Evolutionary conservation across 2,329 filamentous ascomycete genomes (phyloP), one percentile per base, ranked within the genome.

Genomic region (Aspergillus intermedius): DNA sequence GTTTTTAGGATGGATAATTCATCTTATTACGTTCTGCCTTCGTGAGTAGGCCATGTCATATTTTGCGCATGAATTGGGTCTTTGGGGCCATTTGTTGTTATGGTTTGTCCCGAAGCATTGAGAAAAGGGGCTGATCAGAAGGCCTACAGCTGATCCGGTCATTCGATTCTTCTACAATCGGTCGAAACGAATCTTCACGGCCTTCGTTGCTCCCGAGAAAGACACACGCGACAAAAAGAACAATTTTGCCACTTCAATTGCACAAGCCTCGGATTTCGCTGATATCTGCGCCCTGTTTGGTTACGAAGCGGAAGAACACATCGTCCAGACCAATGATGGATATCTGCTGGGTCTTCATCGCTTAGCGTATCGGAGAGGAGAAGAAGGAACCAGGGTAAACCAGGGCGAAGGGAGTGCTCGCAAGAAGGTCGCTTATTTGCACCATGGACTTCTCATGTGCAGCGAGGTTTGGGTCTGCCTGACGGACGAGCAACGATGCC

Each of bases 391-490:
- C 47, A 81, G 81, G 54, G 86, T 95, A 60, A 96, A 96, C 64
- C 74, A 77, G 45, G 74, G 77, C 0, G 76, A 77, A 1, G 76
- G 78, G 32, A 84, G 84, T 60, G 59, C 87, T 23, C 79, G 79
- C 69, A 96, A 96, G 74, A 87, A 84, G 58, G 88, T 97, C 44
- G 84, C 93, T 5, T 98, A 97, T 67, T 75, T 98, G 54, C 93
- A 98, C 63, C 93, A 98, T 69, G 93, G 91, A 7, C 78, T 98
- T 49, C 80, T 98, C 63, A 98, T 98, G 93, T 97, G 96, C 70
- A 95, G 90, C 60, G 93, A 98, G 69, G 91, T 98, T 30, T 98
- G 93, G 93, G 88, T 97, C 7, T 94, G 89, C 63, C 73, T 91
- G 64, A 95, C 91, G 0, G 88, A 96, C 57, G 83, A 85, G 58